Evolutionary conservation across 352 stramenopile species (phyloP).

Genomic region (Phytophthora agathidicida): DNA sequence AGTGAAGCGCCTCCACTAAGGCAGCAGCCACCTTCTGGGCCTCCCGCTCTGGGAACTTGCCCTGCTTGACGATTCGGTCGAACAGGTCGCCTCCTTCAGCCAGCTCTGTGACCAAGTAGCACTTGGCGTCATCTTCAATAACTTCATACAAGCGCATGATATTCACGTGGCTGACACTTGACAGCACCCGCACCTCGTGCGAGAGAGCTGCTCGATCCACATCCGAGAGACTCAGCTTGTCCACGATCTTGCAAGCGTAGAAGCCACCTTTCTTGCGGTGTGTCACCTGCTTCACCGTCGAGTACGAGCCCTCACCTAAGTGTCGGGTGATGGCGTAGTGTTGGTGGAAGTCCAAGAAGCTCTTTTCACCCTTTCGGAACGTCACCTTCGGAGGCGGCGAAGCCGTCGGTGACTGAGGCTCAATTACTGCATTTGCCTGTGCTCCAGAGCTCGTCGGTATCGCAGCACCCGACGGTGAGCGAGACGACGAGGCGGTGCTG

Average conservation of each 20-base stretch:
- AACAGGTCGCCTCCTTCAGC: conserved; percentile 92
- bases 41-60: conserved; percentile 69
- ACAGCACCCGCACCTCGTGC: conserved; percentile 77
- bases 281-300: conserved; percentile 88
- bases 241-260: conserved; percentile 86
- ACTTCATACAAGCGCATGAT: conserved; percentile 93
- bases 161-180: conserved; percentile 82
- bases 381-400: conserved; percentile 37
- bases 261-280: conserved; percentile 75
- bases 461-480: conserved; percentile 1
- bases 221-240: conserved; percentile 77
- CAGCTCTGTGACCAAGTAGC: conserved; percentile 98
- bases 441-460: conserved; percentile 7
- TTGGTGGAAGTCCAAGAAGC: conserved; percentile 84
- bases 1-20: conserved; percentile 90
- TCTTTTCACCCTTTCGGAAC: conserved; percentile 80
- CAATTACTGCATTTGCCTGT: background rate
- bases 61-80: conserved; percentile 86
- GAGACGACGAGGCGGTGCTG: conserved; percentile 19
- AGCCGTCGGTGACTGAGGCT: conserved; percentile 1
- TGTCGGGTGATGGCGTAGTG: conserved; percentile 82
- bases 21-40: conserved; percentile 71
- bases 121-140: conserved; percentile 95
- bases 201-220: conserved; percentile 75
- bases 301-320: conserved; percentile 88